Conservation (phyloP, 805 yeast genomes). For the Candida endomychidarum region DNA sequence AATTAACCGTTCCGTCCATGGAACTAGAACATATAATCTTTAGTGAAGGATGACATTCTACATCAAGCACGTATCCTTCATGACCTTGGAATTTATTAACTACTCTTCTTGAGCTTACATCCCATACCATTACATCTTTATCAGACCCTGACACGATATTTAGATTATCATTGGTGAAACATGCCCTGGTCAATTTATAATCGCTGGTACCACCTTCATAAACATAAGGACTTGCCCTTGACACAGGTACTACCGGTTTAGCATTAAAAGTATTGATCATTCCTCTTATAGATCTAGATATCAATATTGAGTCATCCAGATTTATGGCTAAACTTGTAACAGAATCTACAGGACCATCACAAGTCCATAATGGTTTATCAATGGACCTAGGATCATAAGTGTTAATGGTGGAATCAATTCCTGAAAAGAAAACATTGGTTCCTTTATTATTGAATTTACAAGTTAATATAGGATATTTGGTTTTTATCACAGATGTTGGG, state of each 20-base stretch:
- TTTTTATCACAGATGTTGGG: slow-evolving; percentile 37
- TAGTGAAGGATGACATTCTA: slow-evolving; percentile 50
- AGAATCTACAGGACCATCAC: slow-evolving; percentile 44
- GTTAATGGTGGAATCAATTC: slow-evolving; percentile 63
- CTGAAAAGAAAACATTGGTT: slow-evolving; percentile 52
- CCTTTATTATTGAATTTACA: slow-evolving; percentile 38
- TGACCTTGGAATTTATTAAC: slow-evolving; percentile 58
- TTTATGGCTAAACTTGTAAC: slow-evolving; percentile 57
- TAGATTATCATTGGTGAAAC: slow-evolving; percentile 43
- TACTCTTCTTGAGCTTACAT: slow-evolving; percentile 48
- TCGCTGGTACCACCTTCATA: slow-evolving; percentile 57
- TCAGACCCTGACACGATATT: slow-evolving; percentile 62
- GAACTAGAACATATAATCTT: slow-evolving; percentile 49
- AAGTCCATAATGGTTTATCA: slow-evolving; percentile 46
- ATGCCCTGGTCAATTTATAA: slow-evolving; percentile 49
- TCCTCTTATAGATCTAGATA: slow-evolving; percentile 58
- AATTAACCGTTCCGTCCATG: slow-evolving; percentile 54
- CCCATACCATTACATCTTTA: slow-evolving; percentile 59
- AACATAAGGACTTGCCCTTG: slow-evolving; percentile 44
- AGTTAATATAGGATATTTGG: slow-evolving; percentile 61
- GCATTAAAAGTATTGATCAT: slow-evolving; percentile 54
- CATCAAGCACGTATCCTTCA: slow-evolving; percentile 58
- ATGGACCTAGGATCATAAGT: slow-evolving; percentile 58
- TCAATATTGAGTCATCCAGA: slow-evolving; percentile 44
- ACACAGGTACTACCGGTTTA: slow-evolving; percentile 38